These are phyloP conservation scores for Rhazya stricta DNA, from an alignment of 257 asterid genomes.

Conservation along the genomic window DNA sequence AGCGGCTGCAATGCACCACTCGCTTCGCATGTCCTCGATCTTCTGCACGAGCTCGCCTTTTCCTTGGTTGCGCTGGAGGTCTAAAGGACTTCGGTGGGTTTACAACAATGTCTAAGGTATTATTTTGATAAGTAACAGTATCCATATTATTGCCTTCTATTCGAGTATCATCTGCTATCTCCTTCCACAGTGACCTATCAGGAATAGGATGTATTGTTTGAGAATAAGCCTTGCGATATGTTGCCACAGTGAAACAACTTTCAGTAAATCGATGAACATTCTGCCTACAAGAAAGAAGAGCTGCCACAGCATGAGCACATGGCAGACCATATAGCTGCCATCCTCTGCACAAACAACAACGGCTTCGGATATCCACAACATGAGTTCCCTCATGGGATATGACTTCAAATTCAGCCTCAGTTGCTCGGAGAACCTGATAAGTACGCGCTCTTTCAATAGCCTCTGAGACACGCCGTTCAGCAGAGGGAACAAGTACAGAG, in stretches of 20 bases:
- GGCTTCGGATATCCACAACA: conserved; percentile 45
- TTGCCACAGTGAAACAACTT: conserved; percentile 62
- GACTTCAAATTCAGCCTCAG: conserved; percentile 58
- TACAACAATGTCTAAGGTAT: conserved; percentile 31
- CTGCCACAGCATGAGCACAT: conserved; percentile 67
- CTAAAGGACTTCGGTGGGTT: conserved; percentile 58
- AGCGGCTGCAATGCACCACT: conserved; percentile 70
- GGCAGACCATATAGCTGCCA: conserved; percentile 68
- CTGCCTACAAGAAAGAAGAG: conserved; percentile 58
- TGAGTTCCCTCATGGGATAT: conserved; percentile 53
- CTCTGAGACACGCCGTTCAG: conserved; percentile 50
- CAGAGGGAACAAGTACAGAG: conserved; percentile 53
- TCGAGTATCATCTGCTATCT: conserved; percentile 27
- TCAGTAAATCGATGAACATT: conserved; percentile 65
- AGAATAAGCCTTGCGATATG: conserved; percentile 53
- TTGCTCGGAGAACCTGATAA: conserved; percentile 51
- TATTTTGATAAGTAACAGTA: conserved; percentile 18
- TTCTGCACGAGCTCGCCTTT: conserved; percentile 39
- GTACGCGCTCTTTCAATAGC: conserved; percentile 52
- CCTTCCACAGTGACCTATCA: conserved; percentile 55
- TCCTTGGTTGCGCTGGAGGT: conserved; percentile 46
- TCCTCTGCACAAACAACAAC: conserved; percentile 50
- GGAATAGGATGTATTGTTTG: conserved; percentile 74
- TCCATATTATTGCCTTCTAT: conserved; percentile 23
- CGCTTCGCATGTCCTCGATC: conserved; percentile 42